Conservation (phyloP, 2,329 filamentous ascomycete genomes). For the Talaromyces amestolkiae region DNA sequence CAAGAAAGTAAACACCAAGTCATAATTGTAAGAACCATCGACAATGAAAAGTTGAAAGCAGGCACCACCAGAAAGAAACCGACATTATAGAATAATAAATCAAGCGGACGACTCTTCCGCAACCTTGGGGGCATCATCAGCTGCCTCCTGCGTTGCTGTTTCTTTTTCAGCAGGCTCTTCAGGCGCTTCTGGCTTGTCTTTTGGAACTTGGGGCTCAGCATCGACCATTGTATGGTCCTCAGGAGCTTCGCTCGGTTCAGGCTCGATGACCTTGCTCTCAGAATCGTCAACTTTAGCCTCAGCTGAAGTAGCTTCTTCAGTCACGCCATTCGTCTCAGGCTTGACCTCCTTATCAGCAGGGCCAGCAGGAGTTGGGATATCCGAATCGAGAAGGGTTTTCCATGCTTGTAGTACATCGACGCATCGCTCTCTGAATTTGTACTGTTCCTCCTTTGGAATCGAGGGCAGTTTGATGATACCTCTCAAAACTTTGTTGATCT, state of each 20-base stretch:
- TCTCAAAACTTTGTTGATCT: conserved; percentile 98
- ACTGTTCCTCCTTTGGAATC: conserved; percentile 87
- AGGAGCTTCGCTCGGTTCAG: background rate
- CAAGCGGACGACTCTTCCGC: conserved; percentile 11
- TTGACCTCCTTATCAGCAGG: conserved; percentile 38
- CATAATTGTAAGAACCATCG: conserved; percentile 3
- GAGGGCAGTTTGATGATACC: conserved; percentile 82
- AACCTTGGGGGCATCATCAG: background rate
- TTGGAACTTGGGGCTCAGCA: conserved; percentile 22
- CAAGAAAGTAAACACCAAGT: conserved; percentile 1
- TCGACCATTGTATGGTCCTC: conserved; percentile 12
- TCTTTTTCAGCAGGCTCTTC: conserved; percentile 26
- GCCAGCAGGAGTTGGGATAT: conserved; percentile 46
- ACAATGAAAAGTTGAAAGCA: background rate
- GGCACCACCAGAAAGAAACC: background rate
- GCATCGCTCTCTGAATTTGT: conserved; percentile 82
- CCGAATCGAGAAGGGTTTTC: conserved; percentile 74
- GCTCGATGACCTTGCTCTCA: background rate
- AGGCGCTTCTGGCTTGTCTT: conserved; percentile 32
- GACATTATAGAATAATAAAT: conserved; percentile 1
- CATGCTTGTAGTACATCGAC: conserved; percentile 78
- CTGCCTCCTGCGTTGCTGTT: conserved; percentile 11
- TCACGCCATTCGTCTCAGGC: background rate
- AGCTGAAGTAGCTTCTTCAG: background rate
- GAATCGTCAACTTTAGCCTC: background rate